phyloP scores from a whole-genome alignment of 2,329 filamentous ascomycete species.

The Colletotrichum melonis region DNA sequence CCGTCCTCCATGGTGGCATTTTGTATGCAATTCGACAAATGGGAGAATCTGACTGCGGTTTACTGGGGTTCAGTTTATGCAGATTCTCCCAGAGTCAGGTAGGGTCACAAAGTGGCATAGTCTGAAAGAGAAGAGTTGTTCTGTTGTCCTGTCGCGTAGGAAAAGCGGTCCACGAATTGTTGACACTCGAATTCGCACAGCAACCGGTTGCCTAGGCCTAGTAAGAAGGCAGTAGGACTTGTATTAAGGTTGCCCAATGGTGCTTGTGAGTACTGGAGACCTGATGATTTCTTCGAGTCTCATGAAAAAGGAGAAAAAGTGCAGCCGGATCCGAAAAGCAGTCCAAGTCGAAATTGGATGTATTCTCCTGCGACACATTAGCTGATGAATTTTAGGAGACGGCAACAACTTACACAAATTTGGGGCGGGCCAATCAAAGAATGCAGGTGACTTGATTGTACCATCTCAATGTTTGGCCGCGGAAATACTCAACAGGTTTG shows the following conservation, averaged over 20 bases:
- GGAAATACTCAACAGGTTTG: slow-evolving; percentile 22
- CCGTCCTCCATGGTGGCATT: background rate
- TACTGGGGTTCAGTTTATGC: background rate
- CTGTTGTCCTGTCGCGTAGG: background rate
- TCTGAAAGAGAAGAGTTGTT: background rate
- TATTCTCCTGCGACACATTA: slow-evolving; percentile 13
- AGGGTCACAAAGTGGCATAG: background rate
- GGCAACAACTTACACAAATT: slow-evolving; percentile 22
- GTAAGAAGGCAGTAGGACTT: slow-evolving; percentile 10
- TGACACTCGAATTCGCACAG: background rate
- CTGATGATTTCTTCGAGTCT: background rate
- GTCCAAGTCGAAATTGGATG: background rate
- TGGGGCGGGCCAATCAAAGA: background rate
- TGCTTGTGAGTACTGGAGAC: background rate
- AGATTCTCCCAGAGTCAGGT: background rate
- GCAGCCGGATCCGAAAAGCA: slow-evolving; percentile 12
- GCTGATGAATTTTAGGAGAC: background rate
- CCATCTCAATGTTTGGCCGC: background rate
- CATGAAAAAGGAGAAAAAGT: background rate
- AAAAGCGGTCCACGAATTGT: background rate
- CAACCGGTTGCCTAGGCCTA: slow-evolving; percentile 11
- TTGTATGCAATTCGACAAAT: background rate
- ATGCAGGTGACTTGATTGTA: background rate
- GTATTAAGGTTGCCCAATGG: slow-evolving; percentile 15
- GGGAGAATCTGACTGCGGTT: background rate